Conservation (phyloP, 805 yeast species). For the Maudiozyma turicensis region DNA sequence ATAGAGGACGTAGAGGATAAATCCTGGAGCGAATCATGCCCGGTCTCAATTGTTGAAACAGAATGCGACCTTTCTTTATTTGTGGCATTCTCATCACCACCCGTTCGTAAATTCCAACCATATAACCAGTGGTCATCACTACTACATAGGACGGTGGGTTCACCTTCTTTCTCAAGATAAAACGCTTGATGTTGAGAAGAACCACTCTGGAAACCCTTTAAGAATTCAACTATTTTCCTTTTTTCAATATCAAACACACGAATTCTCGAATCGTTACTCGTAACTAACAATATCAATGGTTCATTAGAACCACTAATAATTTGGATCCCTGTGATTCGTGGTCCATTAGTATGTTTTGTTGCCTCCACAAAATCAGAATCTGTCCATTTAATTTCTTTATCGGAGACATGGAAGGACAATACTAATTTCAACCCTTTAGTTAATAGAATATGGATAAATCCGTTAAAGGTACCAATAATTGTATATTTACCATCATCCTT, state of each 20-base stretch:
- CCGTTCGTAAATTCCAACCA: conserved; percentile 52
- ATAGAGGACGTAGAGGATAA: not conserved
- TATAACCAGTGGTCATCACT: conserved; percentile 86
- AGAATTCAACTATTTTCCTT: conserved; percentile 49
- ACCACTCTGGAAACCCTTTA: conserved; percentile 64
- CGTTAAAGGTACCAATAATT: conserved; percentile 70
- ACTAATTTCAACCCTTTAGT: conserved; percentile 50
- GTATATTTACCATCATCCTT: conserved; percentile 51
- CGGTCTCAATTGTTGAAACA: not conserved
- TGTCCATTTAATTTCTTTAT: conserved; percentile 23
- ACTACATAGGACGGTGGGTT: conserved; percentile 53
- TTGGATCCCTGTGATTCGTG: conserved; percentile 74
- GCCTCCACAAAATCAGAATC: not conserved
- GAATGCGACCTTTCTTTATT: not conserved
- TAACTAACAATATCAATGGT: conserved; percentile 41
- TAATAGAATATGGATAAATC: conserved; percentile 49
- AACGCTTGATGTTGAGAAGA: conserved; percentile 63
- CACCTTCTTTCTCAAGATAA: conserved; percentile 5
- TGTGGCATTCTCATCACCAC: conserved; percentile 6
- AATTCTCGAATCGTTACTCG: conserved; percentile 75
- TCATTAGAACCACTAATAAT: conserved; percentile 23
- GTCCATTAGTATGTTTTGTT: conserved; percentile 24
- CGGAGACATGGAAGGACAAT: conserved; percentile 38
- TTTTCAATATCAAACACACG: conserved; percentile 51
- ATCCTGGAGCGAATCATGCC: not conserved